A percentile compares a stretch with the other conserved stretches of the same genome.
Evolutionary conservation across 2,329 filamentous ascomycete genomes (phyloP).

Genomic region (Escovopsis weberi): DNA sequence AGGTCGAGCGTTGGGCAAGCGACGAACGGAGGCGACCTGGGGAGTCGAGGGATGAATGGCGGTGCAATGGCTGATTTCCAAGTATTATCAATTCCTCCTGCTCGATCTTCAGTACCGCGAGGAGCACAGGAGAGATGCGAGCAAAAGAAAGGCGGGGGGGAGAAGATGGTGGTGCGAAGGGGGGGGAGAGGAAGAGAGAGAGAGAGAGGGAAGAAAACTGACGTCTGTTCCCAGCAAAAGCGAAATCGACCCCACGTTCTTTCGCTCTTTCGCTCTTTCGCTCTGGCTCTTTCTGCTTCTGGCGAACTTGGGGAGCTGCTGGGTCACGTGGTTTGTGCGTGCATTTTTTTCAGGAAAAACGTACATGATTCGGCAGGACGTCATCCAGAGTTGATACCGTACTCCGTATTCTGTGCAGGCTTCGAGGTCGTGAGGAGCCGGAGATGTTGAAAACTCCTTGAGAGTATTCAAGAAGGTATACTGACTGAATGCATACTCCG

Average conservation of each 20-base stretch:
- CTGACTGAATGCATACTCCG: too few relatives aligned
- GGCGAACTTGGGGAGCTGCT: neutral
- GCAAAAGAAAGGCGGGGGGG: neutral
- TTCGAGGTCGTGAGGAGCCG: too few relatives aligned
- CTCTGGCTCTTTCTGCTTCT: neutral
- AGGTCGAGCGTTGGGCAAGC: constrained; percentile 4
- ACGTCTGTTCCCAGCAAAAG: constrained; percentile 5
- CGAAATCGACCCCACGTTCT: constrained; percentile 1
- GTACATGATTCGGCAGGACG: too few relatives aligned
- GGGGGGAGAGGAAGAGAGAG: neutral
- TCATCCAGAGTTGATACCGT: too few relatives aligned
- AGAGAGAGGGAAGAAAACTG: constrained; percentile 5
- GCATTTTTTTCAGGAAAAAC: too few relatives aligned
- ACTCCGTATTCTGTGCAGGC: too few relatives aligned
- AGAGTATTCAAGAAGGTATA: too few relatives aligned
- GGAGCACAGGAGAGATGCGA: too few relatives aligned
- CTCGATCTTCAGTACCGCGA: neutral
- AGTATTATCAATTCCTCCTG: too few relatives aligned
- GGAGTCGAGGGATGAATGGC: neutral
- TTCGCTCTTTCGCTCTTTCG: too few relatives aligned
- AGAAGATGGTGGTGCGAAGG: constrained; percentile 1
- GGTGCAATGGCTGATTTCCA: too few relatives aligned
- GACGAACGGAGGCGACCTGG: constrained; percentile 1
- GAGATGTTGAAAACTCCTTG: too few relatives aligned
- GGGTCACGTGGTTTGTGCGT: constrained; percentile 5